Base-by-base conservation (phyloP, 2,329 filamentous ascomycete species). In the Orbilia ellipsospora region DNA sequence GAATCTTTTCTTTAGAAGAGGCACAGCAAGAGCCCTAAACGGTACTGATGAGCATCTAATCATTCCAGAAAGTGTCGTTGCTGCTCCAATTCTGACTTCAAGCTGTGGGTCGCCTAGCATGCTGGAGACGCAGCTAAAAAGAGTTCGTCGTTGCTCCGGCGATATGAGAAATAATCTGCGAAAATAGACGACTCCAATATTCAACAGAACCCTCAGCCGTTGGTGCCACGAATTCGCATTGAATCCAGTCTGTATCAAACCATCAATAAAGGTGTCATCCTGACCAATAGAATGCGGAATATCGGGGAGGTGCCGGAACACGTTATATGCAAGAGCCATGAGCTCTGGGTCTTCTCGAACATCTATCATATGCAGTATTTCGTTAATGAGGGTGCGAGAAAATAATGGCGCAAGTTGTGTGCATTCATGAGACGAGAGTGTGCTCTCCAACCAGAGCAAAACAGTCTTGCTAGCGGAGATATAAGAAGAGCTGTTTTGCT, bases 131-230 rank as follows among this genome's bases (percentile, higher is more conserved):
- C 94, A 96, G 52, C 91, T 90, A 81, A 98, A 96, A 15, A 99
- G 88, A 40, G 88, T 87, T 79, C 92, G 87, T 64, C 95, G 91
- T 81, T 97, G 90, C 6, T 87, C 84, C 5, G 87, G 85, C 36
- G 89, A 88, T 78, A 96, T 92, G 28, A 98, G 85, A 85, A 99
- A 99, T 44, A 99, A 87, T 26, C 94, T 92, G 60, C 95, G 91
- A 88, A 98, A 99, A 85, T 97, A 99, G 79, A 99, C 90, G 78
- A 98, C 94, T 81, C 99, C 96, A 86, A 99, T 97, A 83, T 98
- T 98, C 83, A 99, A 94, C 79, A 99, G 88, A 51, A 96, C 93
- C 26, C 96, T 89, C 45, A 99, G 87, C 55, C 95, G 91, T 83
- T 99, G 95, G 82, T 99, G 95, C 95, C 95, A 99, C 67, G 92